Evolutionary conservation across 108 stramenopile species (phyloP).

Genomic region (Skeletonema tropicum): DNA sequence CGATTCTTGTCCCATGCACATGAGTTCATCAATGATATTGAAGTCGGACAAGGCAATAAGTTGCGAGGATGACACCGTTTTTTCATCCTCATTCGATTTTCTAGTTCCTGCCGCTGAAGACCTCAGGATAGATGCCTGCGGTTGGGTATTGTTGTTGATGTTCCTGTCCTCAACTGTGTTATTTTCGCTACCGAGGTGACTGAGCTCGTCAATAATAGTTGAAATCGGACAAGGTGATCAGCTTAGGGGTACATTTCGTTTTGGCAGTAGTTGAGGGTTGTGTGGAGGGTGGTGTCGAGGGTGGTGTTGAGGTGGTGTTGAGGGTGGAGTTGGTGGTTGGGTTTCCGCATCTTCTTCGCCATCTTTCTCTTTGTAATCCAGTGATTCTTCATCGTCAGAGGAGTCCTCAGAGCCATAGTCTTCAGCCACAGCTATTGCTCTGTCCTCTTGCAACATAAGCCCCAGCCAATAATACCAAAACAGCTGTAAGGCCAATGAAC

Average conservation of each 20-base stretch:
- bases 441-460: conserved; percentile 1
- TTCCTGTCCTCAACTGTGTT: not conserved
- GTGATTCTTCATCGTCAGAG: not conserved
- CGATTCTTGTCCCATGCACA: not conserved
- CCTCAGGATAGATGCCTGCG: not conserved
- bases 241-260: not conserved
- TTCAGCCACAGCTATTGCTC: not conserved
- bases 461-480: not conserved
- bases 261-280: not conserved
- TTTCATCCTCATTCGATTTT: not conserved
- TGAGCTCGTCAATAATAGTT: not conserved
- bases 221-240: not conserved
- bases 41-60: not conserved
- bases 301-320: not conserved
- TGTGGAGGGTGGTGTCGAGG: not conserved
- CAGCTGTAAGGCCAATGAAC: not conserved
- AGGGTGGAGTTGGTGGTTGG: not conserved
- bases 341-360: not conserved
- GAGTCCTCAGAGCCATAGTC: not conserved
- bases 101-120: not conserved
- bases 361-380: not conserved
- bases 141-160: not conserved
- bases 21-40: not conserved
- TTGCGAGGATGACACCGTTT: not conserved
- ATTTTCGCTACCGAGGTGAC: not conserved